Percentiles rank a stretch among this genome's conserved stretches.
phyloP scores from a whole-genome alignment of 495 filamentous ascomycete species.

The Staphylotrichum longicolle region DNA sequence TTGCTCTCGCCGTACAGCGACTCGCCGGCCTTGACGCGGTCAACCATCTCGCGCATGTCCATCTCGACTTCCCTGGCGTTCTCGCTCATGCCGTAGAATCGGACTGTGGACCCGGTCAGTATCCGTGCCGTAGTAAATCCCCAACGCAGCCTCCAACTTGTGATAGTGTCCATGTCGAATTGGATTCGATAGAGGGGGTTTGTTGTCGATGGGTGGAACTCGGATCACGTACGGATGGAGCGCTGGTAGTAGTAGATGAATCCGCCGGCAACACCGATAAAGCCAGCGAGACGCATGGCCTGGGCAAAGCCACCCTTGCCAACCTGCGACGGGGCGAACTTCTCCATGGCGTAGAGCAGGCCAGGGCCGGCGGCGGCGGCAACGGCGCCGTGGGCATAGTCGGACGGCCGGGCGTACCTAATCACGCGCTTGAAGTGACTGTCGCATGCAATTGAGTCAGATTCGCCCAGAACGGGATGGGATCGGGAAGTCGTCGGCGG shows the following conservation, averaged over 20 bases:
- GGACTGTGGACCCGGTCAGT: constrained; percentile 49
- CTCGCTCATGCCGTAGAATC: constrained; percentile 92
- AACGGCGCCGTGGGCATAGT: constrained; percentile 69
- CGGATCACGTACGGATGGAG: constrained; percentile 52
- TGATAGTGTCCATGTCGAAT: no score
- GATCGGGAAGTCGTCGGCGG: background rate
- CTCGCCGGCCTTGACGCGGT: constrained; percentile 85
- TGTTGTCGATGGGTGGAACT: no score
- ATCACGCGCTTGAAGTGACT: constrained; percentile 91
- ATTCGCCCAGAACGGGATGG: background rate
- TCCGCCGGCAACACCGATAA: constrained; percentile 69
- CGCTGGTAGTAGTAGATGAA: constrained; percentile 77
- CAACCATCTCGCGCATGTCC: constrained; percentile 98
- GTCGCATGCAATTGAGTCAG: constrained; percentile 27
- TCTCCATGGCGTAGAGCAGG: constrained; percentile 75
- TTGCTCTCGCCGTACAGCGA: constrained; percentile 82
- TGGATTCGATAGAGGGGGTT: no score
- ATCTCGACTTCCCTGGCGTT: constrained; percentile 88
- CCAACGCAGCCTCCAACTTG: no score
- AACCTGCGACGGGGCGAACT: constrained; percentile 73
- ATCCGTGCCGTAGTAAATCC: no score
- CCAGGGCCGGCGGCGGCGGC: constrained; percentile 67
- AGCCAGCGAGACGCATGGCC: constrained; percentile 73
- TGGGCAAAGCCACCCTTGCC: constrained; percentile 75
- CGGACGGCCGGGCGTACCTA: constrained; percentile 76